phyloP scores from a whole-genome alignment of 495 filamentous ascomycete genomes.

The Pseudevernia furfuracea region DNA sequence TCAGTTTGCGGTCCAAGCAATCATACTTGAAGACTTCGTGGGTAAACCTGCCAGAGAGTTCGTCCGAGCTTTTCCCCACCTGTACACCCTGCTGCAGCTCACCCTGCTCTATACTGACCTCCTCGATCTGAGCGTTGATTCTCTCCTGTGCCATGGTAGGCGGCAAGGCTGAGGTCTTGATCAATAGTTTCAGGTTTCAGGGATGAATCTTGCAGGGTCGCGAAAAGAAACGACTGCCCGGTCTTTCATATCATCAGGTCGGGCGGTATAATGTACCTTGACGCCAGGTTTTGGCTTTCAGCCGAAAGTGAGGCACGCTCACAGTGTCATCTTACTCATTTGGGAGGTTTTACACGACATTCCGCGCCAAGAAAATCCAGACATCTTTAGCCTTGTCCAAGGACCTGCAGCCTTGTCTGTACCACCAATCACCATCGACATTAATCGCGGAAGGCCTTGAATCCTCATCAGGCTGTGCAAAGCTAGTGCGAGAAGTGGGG shows the following conservation, averaged over 20 bases:
- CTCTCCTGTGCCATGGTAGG: not conserved
- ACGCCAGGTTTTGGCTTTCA: not conserved
- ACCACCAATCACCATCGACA: not conserved
- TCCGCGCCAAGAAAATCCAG: not conserved
- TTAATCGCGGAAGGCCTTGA: too few relatives aligned
- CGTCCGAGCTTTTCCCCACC: not conserved
- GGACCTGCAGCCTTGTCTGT: not conserved
- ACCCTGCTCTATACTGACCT: not conserved
- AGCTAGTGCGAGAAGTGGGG: not conserved
- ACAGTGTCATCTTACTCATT: not conserved
- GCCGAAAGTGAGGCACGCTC: not conserved
- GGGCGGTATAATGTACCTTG: not conserved
- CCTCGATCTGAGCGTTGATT: not conserved
- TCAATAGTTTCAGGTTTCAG: not conserved
- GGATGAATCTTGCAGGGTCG: not conserved
- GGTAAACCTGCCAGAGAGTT: constrained; percentile 8
- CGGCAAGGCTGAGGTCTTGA: not conserved
- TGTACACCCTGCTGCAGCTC: not conserved
- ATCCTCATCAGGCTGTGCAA: not conserved
- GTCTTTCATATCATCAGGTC: not conserved
- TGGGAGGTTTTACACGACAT: not conserved
- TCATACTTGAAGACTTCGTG: constrained; percentile 19
- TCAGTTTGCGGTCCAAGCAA: constrained; percentile 20
- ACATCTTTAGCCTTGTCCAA: not conserved
- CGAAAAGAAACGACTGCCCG: not conserved